Base-by-base conservation (phyloP, 225 moss, liverwort and hornwort species). In the Asterella californica region DNA sequence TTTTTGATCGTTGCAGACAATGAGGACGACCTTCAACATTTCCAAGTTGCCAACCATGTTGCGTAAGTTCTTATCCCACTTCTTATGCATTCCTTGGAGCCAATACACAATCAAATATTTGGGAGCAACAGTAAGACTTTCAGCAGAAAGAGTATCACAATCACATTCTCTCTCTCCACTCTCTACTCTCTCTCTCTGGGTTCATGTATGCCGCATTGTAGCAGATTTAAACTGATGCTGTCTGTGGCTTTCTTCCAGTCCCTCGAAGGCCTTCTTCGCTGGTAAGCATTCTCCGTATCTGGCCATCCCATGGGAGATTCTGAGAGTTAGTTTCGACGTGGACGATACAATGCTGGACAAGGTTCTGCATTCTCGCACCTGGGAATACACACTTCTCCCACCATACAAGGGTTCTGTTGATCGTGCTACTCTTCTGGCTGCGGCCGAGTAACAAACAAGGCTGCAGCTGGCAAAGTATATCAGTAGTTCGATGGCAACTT, bases 351-450 rank as follows among this genome's bases (percentile, higher is more conserved):
- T 64, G 29, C 45, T 77, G 2, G 77, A 77, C 64, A 77, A 77
- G 47, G 63, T 77, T 63, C 64, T 77, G 12, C 77, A 77, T 45
- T 77, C 77, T 77, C 77, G 77, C 45, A 29, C 77, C 6, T 77
- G 63, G 63, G 77, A 77, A 47, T 77, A 77, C 38, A 77, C 77
- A 17, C 42, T 77, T 63, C 77, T 77, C 29, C 77, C 77, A 47
- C 77, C 77, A 14, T 77, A 77, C 48, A 76, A 74, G 52, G 74
- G 47, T n/a, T 29, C 74, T 53, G 74, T 74, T 30, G 74, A 74
- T 52, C 74, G 52, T 29, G 53, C 22, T 10, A 46, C 27, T 74
- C 14, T 33, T 53, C 15, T 32, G 29, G 15, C 14, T 73, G 73
- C 73, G 7, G 72, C 72, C 32, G 32, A 65, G 32, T 65, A 27